Evolutionary conservation across 139 green algal species (phyloP).

Genomic region (Pleodorina starrii): DNA sequence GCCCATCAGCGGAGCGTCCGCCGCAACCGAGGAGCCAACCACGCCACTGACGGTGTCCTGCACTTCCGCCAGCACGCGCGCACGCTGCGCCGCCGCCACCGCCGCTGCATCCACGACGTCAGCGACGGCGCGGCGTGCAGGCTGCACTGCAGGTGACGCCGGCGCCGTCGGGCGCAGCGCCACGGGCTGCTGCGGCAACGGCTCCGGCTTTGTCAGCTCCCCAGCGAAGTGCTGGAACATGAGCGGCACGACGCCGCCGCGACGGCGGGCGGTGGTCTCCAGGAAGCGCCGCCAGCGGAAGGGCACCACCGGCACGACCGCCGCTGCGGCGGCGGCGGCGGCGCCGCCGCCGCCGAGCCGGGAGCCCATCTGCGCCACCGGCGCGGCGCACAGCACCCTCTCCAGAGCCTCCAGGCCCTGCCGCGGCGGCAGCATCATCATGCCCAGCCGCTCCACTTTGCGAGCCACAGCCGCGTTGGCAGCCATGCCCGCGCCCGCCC

Average conservation of each 20-base stretch:
- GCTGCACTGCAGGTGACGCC: neutral
- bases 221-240: slow-evolving; percentile 39
- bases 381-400: neutral
- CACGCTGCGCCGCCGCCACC: neutral
- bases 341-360: neutral
- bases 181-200: neutral
- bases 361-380: neutral
- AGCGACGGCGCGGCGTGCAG: too few relatives aligned
- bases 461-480: slow-evolving; percentile 11
- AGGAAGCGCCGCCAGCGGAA: slow-evolving; percentile 51
- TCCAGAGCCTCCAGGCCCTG: slow-evolving; percentile 64
- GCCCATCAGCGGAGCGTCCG: slow-evolving; percentile 72
- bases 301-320: slow-evolving; percentile 60
- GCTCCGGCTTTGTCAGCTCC: neutral
- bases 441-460: slow-evolving; percentile 67
- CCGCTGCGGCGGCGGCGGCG: neutral
- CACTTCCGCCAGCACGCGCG: slow-evolving; percentile 28
- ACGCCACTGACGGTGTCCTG: slow-evolving; percentile 7
- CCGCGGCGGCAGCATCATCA: slow-evolving; percentile 63
- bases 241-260: slow-evolving; percentile 7
- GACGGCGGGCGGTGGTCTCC: neutral
- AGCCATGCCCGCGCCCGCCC: slow-evolving; percentile 70
- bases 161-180: neutral
- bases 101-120: neutral
- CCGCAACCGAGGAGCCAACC: slow-evolving; percentile 59